Conservation (phyloP, 225 moss, liverwort and hornwort species). For the Climacium dendroides region DNA sequence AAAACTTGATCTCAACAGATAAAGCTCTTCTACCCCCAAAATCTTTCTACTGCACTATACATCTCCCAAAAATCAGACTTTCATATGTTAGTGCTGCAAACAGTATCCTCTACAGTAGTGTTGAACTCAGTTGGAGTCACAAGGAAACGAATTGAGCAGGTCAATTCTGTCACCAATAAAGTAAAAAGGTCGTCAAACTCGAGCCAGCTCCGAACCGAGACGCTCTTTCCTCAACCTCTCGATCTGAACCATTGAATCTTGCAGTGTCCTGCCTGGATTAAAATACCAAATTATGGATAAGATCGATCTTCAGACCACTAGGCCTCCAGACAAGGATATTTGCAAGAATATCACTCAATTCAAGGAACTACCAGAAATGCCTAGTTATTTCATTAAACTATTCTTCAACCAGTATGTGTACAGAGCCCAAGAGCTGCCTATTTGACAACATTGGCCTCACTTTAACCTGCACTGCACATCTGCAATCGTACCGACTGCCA, state of each 20-base stretch:
- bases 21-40: not conserved
- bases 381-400: not conserved
- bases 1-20: not conserved
- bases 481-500: not conserved
- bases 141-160: not conserved
- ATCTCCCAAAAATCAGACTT: not conserved
- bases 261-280: not conserved
- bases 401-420: conserved; percentile 14
- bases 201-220: not conserved
- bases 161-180: not conserved
- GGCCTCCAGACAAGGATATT: not conserved
- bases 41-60: not conserved
- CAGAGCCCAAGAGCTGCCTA: conserved; percentile 6
- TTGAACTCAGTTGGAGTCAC: not conserved
- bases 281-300: not conserved
- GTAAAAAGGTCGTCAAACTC: not conserved
- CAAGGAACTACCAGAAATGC: not conserved
- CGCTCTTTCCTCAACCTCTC: not conserved
- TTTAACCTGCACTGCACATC: conserved; percentile 3
- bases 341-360: not conserved
- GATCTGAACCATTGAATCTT: not conserved
- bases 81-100: not conserved
- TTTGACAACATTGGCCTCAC: conserved; percentile 1
- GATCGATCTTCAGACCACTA: not conserved
- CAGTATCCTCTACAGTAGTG: not conserved